Base-by-base conservation (phyloP, 768 basidiomycete genomes). In the Sistotremastrum suecicum region DNA sequence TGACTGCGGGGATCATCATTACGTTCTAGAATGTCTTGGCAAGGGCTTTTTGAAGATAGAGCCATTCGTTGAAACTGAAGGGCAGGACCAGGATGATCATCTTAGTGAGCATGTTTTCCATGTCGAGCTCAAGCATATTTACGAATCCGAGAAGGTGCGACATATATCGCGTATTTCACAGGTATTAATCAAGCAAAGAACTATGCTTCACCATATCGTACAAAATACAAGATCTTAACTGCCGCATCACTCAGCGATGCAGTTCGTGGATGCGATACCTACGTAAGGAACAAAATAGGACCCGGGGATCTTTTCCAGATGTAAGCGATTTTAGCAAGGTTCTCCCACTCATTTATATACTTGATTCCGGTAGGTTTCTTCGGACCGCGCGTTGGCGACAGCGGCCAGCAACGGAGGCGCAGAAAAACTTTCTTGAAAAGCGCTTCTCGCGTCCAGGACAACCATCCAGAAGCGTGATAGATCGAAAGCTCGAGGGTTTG, bases 21-120 rank as follows among this genome's bases (percentile, higher is more conserved):
- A 81, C 58, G 72, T 92, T 5, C 66, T 92, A 2, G 83, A 87
- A 55, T 78, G 80, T 50, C 60, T 85, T n/a, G 75, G 74, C 8
- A 72, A 70, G 50, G 86, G 87, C 2, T 69, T 72, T 53, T 64
- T 90, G 42, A 75, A 78, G 37, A 66, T 90, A 9, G 74, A 78
- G 47, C 71, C 66, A 3, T 54, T 58, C 1, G 45, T 62, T 42
- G 65, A 56, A 43, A 58, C 62, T 43, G 60, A 63, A 55, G 62
- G 69, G 67, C 46, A 48, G 53, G 41, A 43, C 34, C 32, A 34
- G 29, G 29, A 36, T 44, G 31, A 12, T 46, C 41, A 36, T 11
- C 11, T 32, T 39, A 11, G n/a, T 39, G 30, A 38, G 30, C 28
- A 30, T n/a, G 28, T 7, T n/a, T 3, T 20, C 34, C 41, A n/a